A percentile compares a stretch with the other conserved stretches of the same genome.
phyloP scores from a whole-genome alignment of 225 moss, liverwort and hornwort genomes.

The Polytrichum commune region DNA sequence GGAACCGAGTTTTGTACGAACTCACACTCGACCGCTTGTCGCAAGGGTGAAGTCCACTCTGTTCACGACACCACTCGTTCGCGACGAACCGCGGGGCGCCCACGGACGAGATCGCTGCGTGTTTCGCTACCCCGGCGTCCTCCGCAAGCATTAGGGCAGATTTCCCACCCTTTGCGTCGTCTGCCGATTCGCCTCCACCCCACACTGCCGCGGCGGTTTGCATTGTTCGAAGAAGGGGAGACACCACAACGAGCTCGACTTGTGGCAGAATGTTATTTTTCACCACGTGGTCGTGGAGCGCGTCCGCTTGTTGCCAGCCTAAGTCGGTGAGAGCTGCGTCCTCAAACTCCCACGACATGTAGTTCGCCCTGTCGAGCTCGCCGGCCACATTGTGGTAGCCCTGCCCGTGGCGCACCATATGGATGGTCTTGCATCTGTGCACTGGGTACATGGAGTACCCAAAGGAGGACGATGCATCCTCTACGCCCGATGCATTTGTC shows the following conservation, averaged over 20 bases:
- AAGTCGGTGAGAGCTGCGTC: conserved; percentile 64
- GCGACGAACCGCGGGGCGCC: conserved; percentile 68
- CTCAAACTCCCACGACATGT: conserved; percentile 54
- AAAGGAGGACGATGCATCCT: background rate
- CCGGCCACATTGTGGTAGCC: conserved; percentile 77
- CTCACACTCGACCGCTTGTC: conserved; percentile 59
- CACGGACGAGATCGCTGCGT: conserved; percentile 53
- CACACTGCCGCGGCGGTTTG: conserved; percentile 72
- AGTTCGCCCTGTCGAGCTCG: conserved; percentile 40
- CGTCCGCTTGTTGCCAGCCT: conserved; percentile 57
- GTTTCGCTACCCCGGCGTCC: conserved; percentile 45
- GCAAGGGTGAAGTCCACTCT: conserved; percentile 70
- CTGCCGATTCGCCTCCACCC: conserved; percentile 50
- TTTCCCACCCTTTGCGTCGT: conserved; percentile 23
- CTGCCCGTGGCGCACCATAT: conserved; percentile 69
- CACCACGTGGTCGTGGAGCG: conserved; percentile 45
- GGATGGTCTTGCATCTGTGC: conserved; percentile 60
- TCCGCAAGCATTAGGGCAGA: conserved; percentile 52
- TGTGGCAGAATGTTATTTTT: conserved; percentile 37
- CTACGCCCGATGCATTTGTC: no score
- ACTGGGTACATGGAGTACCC: conserved; percentile 26
- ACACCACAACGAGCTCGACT: conserved; percentile 72
- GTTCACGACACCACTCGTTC: conserved; percentile 79
- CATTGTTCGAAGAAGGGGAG: conserved; percentile 62
- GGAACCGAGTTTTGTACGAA: conserved; percentile 56